These are phyloP conservation scores for Arachnomyces sp. DNA, from an alignment of 2,329 filamentous ascomycete species.

Conservation along the genomic window DNA sequence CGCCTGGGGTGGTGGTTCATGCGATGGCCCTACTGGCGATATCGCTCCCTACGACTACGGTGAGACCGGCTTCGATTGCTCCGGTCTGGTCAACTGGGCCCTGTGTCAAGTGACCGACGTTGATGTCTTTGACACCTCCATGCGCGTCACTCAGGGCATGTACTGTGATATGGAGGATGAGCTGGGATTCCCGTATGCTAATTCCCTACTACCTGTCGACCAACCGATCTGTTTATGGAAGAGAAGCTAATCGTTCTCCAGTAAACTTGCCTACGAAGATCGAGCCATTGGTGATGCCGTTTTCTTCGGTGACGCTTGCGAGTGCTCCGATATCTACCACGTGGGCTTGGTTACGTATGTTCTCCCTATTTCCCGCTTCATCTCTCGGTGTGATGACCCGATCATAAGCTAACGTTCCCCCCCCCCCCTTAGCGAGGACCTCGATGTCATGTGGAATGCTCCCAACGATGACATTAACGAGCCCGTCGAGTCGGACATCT, in stretches of 20 bases:
- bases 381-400: too few relatives aligned
- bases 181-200: conserved; percentile 18
- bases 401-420: too few relatives aligned
- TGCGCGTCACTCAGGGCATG: conserved; percentile 19
- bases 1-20: conserved; percentile 22
- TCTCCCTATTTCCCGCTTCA: conserved; percentile 19
- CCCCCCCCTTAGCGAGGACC: too few relatives aligned
- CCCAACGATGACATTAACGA: too few relatives aligned
- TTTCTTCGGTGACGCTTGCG: conserved; percentile 16
- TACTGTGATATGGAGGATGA: conserved; percentile 18
- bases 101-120: conserved; percentile 23
- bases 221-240: background rate
- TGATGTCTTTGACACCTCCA: conserved; percentile 18
- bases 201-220: background rate
- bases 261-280: conserved; percentile 17
- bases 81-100: conserved; percentile 21
- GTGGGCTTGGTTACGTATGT: conserved; percentile 19
- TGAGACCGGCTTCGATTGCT: conserved; percentile 22
- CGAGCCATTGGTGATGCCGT: conserved; percentile 19
- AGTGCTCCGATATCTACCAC: conserved; percentile 14
- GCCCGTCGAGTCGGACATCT: too few relatives aligned
- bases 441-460: too few relatives aligned
- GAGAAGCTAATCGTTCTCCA: conserved; percentile 1
- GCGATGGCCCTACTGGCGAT: conserved; percentile 18
- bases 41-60: conserved; percentile 19